Evolutionary conservation across 345 rosid species (phyloP).

Genomic region (Reutealis trisperma): DNA sequence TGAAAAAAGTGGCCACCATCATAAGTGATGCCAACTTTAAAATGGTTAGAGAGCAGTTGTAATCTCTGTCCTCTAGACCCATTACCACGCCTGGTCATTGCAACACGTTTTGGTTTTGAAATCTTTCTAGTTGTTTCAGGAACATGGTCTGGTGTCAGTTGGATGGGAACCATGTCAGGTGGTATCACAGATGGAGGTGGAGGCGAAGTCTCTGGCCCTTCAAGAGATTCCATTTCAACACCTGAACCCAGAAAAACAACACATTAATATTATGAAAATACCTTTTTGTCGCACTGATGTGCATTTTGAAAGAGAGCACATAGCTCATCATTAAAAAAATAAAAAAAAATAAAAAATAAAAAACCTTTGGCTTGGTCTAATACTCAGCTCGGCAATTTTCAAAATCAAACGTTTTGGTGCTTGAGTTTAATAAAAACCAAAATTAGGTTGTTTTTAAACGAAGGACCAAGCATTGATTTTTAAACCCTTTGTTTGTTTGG

Average conservation of each 20-base stretch:
- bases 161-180: slow-evolving; percentile 14
- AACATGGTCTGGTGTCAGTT: not conserved
- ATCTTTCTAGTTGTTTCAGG: slow-evolving; percentile 4
- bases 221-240: slow-evolving; percentile 15
- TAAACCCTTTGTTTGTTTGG: too few relatives aligned
- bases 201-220: slow-evolving; percentile 18
- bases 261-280: too few relatives aligned
- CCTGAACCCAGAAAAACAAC: not conserved
- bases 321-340: too few relatives aligned
- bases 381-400: too few relatives aligned
- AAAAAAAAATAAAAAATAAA: too few relatives aligned
- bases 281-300: too few relatives aligned
- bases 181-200: slow-evolving; percentile 24
- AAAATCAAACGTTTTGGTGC: too few relatives aligned
- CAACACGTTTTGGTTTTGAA: slow-evolving; percentile 12
- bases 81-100: slow-evolving; percentile 22
- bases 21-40: slow-evolving; percentile 19
- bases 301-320: too few relatives aligned
- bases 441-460: too few relatives aligned
- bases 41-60: slow-evolving; percentile 26
- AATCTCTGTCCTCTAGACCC: slow-evolving; percentile 27
- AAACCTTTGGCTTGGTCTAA: too few relatives aligned
- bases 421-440: too few relatives aligned
- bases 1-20: slow-evolving; percentile 23
- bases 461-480: too few relatives aligned